Percentiles rank a stretch among this genome's conserved stretches.
Conservation (phyloP, 495 filamentous ascomycete genomes). For the Thermochaetoides thermophila region DNA sequence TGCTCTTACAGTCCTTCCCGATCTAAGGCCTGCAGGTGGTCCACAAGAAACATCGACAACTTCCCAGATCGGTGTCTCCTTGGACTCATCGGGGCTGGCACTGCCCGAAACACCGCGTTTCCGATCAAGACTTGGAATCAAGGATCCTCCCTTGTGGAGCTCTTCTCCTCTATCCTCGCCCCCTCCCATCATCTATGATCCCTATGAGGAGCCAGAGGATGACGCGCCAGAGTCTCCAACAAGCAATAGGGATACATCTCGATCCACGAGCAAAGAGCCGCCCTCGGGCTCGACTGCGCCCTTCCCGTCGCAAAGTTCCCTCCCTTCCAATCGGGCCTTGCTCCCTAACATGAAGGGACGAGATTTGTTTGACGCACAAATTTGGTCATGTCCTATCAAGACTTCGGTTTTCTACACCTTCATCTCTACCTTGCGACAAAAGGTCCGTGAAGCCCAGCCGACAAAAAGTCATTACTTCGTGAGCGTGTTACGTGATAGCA, state of each 20-base stretch:
- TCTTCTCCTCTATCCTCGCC: slow-evolving; percentile 35
- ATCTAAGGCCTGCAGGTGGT: too few relatives aligned
- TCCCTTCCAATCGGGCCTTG: slow-evolving; percentile 15
- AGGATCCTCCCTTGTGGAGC: slow-evolving; percentile 7
- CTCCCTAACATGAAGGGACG: slow-evolving; percentile 46
- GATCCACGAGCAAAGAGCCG: slow-evolving; percentile 22
- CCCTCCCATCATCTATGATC: slow-evolving; percentile 28
- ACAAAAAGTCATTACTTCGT: slow-evolving; percentile 47
- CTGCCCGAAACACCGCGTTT: slow-evolving; percentile 5
- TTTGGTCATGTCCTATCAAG: slow-evolving; percentile 47
- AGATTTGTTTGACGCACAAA: slow-evolving; percentile 50
- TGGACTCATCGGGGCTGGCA: too few relatives aligned
- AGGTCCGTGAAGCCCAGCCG: slow-evolving; percentile 40
- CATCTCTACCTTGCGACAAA: slow-evolving; percentile 44
- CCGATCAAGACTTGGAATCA: slow-evolving; percentile 1
- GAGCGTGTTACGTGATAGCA: slow-evolving; percentile 42
- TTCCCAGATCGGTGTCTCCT: too few relatives aligned
- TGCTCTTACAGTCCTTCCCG: too few relatives aligned
- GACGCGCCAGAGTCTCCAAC: slow-evolving; percentile 15
- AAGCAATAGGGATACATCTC: slow-evolving; percentile 13
- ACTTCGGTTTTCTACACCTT: slow-evolving; percentile 56
- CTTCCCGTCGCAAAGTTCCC: slow-evolving; percentile 27
- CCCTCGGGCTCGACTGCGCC: slow-evolving; percentile 22
- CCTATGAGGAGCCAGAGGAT: slow-evolving; percentile 20
- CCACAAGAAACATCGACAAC: too few relatives aligned